Evolutionary conservation across 2,329 filamentous ascomycete genomes (phyloP).

Genomic region (Colletotrichum sp.): DNA sequence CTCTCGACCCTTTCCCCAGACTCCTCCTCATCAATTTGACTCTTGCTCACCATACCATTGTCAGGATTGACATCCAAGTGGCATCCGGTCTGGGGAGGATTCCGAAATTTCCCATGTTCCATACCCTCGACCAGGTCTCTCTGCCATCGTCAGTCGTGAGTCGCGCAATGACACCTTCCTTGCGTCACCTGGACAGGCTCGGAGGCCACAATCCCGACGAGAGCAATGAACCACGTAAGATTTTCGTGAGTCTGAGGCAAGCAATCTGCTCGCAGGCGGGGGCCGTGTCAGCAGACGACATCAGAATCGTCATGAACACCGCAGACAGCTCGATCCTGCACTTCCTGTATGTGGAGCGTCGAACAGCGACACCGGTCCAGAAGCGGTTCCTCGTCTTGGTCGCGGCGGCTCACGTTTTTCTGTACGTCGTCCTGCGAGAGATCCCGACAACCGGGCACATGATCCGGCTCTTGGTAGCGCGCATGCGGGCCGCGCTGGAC

Average conservation of each 20-base stretch:
- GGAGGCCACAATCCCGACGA: slow-evolving; percentile 1
- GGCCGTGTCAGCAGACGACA: slow-evolving; percentile 14
- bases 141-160: slow-evolving; percentile 6
- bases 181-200: slow-evolving; percentile 12
- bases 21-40: background rate
- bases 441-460: slow-evolving; percentile 21
- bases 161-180: slow-evolving; percentile 7
- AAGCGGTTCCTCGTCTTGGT: slow-evolving; percentile 9
- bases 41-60: background rate
- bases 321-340: slow-evolving; percentile 21
- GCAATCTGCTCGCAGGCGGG: slow-evolving; percentile 7
- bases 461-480: slow-evolving; percentile 4
- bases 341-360: slow-evolving; percentile 12
- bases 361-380: background rate
- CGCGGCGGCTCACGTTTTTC: slow-evolving; percentile 20
- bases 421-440: slow-evolving; percentile 18
- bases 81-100: slow-evolving; percentile 21
- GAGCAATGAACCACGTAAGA: background rate
- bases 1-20: background rate
- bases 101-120: slow-evolving; percentile 21
- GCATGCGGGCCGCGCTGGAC: slow-evolving; percentile 16
- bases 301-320: slow-evolving; percentile 23
- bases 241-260: slow-evolving; percentile 17
- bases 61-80: slow-evolving; percentile 21
- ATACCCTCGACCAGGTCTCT: slow-evolving; percentile 20